Evolutionary conservation across 495 filamentous ascomycete genomes (phyloP), one percentile per base, ranked within the genome.

Genomic region (Xeromyces bisporus): DNA sequence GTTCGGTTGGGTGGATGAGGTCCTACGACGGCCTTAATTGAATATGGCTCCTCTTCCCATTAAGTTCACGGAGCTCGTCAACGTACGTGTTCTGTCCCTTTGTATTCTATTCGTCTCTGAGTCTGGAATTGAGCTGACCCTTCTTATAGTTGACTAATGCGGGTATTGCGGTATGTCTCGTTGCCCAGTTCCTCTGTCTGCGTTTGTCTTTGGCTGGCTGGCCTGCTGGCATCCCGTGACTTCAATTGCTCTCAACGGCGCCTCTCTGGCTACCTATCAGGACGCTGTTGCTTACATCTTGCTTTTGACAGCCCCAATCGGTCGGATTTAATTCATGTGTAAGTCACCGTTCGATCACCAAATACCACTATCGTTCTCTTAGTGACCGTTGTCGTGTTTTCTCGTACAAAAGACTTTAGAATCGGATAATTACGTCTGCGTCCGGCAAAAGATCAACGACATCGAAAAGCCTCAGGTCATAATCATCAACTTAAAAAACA

Each of bases 301-400:
- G 23, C 28, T 14, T 26, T 29, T 40, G n/a, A 46, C 44, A 86
- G 80, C 69, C 67, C 55, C 49, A 64, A 33, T 80, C 87, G 35
- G 92, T 99, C 68, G 80, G 84, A 46, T 99, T 96, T 66, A 92
- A 91, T 53, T 79, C 79, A 56, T 94, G 87, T 64, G 86, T 96
- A 68, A 71, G 85, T 64, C 15, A 27, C 34, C 26, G 21, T 11
- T 23, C 26, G n/a, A 32, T 18, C 13, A 23, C 11, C 3, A 35
- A 4, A 27, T 31, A 34, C 28, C 28, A 26, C 29, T 32, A 31
- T 25, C 32, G 31, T 27, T 12, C 16, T 36, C 47, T 47, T n/a
- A n/a, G n/a, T n/a, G n/a, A n/a, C n/a, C n/a, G n/a, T n/a, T n/a
- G n/a, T n/a, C n/a, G n/a, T n/a, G n/a, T 23, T 15, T 18, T 37